A percentile compares a stretch with the other conserved stretches of the same genome.
phyloP scores from a whole-genome alignment of 2,329 filamentous ascomycete species.

The Xylariaceae sp. region DNA sequence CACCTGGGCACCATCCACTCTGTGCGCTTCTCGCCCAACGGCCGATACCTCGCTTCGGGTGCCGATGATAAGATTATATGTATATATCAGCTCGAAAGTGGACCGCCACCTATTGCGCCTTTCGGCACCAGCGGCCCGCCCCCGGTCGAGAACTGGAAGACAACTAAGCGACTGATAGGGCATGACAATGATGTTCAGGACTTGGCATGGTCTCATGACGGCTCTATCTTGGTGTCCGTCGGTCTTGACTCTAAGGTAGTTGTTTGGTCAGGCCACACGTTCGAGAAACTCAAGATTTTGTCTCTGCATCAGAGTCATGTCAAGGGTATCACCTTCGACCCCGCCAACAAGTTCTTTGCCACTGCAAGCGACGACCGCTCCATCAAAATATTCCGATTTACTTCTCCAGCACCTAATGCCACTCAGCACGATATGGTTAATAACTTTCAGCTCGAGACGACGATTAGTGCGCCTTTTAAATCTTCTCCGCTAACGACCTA shows the following conservation, averaged over 20 bases:
- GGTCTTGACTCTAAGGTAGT: conserved; percentile 97
- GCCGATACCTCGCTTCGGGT: conserved; percentile 90
- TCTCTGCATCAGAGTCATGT: conserved; percentile 94
- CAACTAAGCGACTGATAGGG: conserved; percentile 84
- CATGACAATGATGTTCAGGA: conserved; percentile 99
- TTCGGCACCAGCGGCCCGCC: conserved; percentile 83
- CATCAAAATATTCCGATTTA: conserved; percentile 95
- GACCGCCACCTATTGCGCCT: conserved; percentile 68
- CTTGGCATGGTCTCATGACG: conserved; percentile 93
- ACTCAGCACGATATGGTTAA: conserved; percentile 93
- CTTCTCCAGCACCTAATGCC: conserved; percentile 82
- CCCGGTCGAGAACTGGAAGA: conserved; percentile 97
- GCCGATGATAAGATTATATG: conserved; percentile 99
- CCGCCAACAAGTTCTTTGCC: conserved; percentile 98
- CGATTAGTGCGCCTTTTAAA: conserved; percentile 80
- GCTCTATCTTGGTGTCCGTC: conserved; percentile 91
- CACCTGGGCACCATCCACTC: conserved; percentile 97
- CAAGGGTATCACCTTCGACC: conserved; percentile 97
- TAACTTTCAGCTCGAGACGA: conserved; percentile 94
- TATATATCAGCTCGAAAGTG: conserved; percentile 86
- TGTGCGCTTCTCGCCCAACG: conserved; percentile 92
- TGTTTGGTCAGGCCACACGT: conserved; percentile 96
- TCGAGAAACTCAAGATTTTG: conserved; percentile 94
- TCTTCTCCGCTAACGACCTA: conserved; percentile 95
- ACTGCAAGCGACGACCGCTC: conserved; percentile 95